A percentile compares a stretch with the other conserved stretches of the same genome.
Evolutionary conservation across 2,329 filamentous ascomycete species (phyloP).

Genomic region (Elsinoe necatrix): DNA sequence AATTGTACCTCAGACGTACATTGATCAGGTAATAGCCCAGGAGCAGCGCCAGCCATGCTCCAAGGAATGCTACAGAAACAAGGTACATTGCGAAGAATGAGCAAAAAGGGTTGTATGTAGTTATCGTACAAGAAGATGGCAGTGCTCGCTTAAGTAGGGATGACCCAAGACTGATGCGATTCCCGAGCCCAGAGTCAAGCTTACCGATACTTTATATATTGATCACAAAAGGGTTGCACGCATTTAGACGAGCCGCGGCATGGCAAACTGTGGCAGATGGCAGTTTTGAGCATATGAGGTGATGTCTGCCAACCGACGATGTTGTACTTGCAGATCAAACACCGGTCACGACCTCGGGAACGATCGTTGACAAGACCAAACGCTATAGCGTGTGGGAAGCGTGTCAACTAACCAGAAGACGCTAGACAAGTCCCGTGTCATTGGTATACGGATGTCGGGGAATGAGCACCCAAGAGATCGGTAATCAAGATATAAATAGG

Average conservation of each 20-base stretch:
- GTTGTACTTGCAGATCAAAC: neutral
- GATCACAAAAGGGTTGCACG: neutral
- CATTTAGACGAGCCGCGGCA: neutral
- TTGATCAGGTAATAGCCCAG: neutral
- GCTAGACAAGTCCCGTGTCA: neutral
- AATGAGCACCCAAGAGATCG: neutral
- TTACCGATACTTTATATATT: neutral
- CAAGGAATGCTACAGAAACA: neutral
- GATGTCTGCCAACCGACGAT: neutral
- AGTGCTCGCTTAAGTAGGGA: neutral
- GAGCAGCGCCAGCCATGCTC: neutral
- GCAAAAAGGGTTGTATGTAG: neutral
- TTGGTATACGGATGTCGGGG: constrained; percentile 2
- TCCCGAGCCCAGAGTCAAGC: neutral
- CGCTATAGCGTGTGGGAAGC: neutral
- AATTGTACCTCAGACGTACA: constrained; percentile 10
- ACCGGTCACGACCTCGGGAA: neutral
- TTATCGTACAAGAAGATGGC: neutral
- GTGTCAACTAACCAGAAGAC: constrained; percentile 4
- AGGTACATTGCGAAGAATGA: neutral
- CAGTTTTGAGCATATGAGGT: neutral
- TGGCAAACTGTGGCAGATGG: neutral
- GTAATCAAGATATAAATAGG: constrained; percentile 6
- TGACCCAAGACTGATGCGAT: neutral
- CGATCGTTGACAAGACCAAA: neutral